Base-by-base conservation (phyloP, 768 basidiomycete genomes). In the Cystofilobasidium capitatum region DNA sequence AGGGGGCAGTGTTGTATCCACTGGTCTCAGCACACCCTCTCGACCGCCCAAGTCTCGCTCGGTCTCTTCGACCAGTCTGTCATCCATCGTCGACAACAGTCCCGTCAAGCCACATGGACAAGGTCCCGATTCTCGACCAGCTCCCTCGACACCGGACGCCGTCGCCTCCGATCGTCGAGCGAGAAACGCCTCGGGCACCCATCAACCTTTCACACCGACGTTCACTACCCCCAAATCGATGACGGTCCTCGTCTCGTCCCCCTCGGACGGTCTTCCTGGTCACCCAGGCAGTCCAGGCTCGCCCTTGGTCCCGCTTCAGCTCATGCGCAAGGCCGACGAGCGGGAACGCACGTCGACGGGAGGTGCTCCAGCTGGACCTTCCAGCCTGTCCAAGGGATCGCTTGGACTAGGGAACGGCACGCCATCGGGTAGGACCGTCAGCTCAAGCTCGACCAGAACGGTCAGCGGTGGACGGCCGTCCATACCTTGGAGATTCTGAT, bases 321-420 rank as follows among this genome's bases (percentile, higher is more conserved):
- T 64, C 51, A 64, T 64, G 63, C 51, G 63, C 37, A 64, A 57
- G 63, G 63, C 63, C 8, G 63, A 31, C 9, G 36, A 31, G 13
- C 24, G 39, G 14, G 63, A 51, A 26, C 26, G 33, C 24, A 60
- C 37, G 24, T 40, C 58, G 22, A 37, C 58, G 3, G 22, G 16
- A 9, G 47, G 47, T 9, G 26, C n/a, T n/a, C n/a, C n/a, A n/a
- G n/a, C n/a, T n/a, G n/a, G n/a, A n/a, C n/a, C n/a, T n/a, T n/a
- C n/a, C n/a, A n/a, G n/a, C n/a, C n/a, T n/a, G n/a, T n/a, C n/a
- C n/a, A n/a, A n/a, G n/a, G n/a, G n/a, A n/a, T n/a, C n/a, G n/a
- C n/a, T 49, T 49, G 47, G 47, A 20, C 22, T 49, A 26, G 47
- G 47, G 10, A n/a, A 49, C 22, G 47, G 22, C 47, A 20, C 6